These are phyloP conservation scores for Tuber aestivum DNA, from an alignment of 495 filamentous ascomycete species.

Conservation along the genomic window DNA sequence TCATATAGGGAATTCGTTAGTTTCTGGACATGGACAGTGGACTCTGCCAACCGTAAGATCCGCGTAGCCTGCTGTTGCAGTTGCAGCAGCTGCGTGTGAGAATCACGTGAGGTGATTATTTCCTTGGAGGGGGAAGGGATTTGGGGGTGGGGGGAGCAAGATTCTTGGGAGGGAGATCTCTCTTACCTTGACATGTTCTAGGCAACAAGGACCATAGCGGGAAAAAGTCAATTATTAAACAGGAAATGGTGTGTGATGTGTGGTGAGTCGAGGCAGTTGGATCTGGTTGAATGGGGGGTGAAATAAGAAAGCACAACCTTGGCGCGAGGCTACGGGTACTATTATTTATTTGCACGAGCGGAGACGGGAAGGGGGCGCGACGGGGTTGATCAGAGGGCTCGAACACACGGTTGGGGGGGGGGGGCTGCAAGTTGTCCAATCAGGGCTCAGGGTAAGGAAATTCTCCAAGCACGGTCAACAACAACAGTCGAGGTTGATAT, in stretches of 20 bases:
- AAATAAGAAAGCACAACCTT: conserved; percentile 36
- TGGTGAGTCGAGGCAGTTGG: conserved; percentile 30
- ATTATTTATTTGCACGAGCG: conserved; percentile 39
- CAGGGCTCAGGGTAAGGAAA: conserved; percentile 6
- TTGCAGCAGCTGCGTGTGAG: conserved; percentile 36
- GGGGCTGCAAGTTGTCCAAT: not conserved
- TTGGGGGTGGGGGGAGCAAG: not conserved
- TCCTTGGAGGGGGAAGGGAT: not conserved
- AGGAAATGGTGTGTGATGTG: conserved; percentile 29
- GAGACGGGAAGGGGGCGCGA: conserved; percentile 34
- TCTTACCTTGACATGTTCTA: conserved; percentile 43
- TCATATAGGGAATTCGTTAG: conserved; percentile 24
- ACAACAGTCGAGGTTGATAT: conserved; percentile 32
- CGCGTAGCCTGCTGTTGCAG: conserved; percentile 37
- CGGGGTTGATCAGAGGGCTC: conserved; percentile 35
- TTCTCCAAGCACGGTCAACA: conserved; percentile 18
- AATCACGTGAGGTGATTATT: conserved; percentile 36
- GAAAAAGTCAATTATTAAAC: conserved; percentile 36
- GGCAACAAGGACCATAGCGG: conserved; percentile 41
- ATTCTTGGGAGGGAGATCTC: not conserved
- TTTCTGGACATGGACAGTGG: conserved; percentile 14
- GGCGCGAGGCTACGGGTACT: conserved; percentile 32
- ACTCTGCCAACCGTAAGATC: conserved; percentile 31
- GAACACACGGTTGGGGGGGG: conserved; percentile 16
- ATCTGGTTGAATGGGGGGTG: conserved; percentile 25